phyloP scores from a whole-genome alignment of 179 eudicot genomes.

The Nepenthes alata region DNA sequence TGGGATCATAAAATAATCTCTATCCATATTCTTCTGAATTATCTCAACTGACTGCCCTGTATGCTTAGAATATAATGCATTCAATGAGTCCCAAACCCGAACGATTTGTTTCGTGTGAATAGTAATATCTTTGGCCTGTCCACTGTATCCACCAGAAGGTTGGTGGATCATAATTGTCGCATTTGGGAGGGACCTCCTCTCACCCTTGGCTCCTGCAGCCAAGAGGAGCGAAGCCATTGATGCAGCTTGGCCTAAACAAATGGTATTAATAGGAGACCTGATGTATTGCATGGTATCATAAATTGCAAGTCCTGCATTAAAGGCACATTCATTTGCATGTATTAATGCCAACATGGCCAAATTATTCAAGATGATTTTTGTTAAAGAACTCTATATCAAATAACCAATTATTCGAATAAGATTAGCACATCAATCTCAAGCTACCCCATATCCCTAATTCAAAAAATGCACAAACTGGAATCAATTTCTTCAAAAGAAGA shows the following conservation, averaged over 20 bases:
- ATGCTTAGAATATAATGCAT: slow-evolving; percentile 72
- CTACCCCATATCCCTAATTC: too few species aligned
- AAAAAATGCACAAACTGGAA: too few species aligned
- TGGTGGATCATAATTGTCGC: slow-evolving; percentile 91
- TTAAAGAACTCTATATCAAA: too few species aligned
- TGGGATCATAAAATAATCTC: slow-evolving; percentile 90
- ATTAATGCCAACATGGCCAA: background rate
- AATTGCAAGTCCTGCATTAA: slow-evolving; percentile 76
- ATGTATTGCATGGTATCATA: slow-evolving; percentile 98
- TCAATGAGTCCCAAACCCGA: slow-evolving; percentile 74
- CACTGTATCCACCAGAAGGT: slow-evolving; percentile 92
- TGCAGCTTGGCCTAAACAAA: slow-evolving; percentile 94
- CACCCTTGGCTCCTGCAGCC: slow-evolving; percentile 92
- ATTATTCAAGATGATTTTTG: background rate
- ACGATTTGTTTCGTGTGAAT: slow-evolving; percentile 89
- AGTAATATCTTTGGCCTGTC: slow-evolving; percentile 85
- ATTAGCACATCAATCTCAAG: too few species aligned
- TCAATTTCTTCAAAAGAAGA: too few species aligned
- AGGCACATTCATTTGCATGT: background rate
- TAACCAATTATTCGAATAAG: too few species aligned
- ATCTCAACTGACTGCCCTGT: slow-evolving; percentile 67
- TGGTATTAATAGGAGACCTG: slow-evolving; percentile 75
- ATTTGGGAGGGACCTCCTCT: slow-evolving; percentile 81
- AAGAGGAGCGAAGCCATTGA: slow-evolving; percentile 89
- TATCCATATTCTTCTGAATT: slow-evolving; percentile 77